A percentile compares a stretch with the other conserved stretches of the same genome.
Evolutionary conservation across 108 stramenopile genomes (phyloP).

Genomic region (Phaeodactylum tricornutum): DNA sequence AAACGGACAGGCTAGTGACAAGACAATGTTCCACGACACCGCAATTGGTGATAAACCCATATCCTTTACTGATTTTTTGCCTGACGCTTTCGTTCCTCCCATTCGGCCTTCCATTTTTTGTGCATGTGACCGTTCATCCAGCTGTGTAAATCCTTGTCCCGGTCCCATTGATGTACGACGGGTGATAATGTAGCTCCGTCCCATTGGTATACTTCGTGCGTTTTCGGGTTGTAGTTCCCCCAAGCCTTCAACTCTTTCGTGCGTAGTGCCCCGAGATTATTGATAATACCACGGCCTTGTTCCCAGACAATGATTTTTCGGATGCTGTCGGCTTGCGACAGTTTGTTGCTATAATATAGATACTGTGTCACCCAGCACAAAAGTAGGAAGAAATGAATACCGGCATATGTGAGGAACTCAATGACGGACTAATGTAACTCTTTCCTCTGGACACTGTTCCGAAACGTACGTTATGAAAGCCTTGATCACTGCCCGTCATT

Average conservation of each 20-base stretch:
- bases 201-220: conserved; percentile 64
- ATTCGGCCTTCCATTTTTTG: conserved; percentile 4
- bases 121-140: conserved; percentile 1
- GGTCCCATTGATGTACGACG: conserved; percentile 82
- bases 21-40: no score
- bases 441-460: no score
- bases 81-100: conserved; percentile 1
- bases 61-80: neutral
- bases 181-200: conserved; percentile 49
- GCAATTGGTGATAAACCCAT: no score
- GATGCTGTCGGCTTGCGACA: conserved; percentile 40
- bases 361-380: conserved; percentile 1
- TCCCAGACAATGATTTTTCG: conserved; percentile 49
- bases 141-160: conserved; percentile 47
- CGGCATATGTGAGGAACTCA: no score
- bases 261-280: conserved; percentile 70
- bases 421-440: no score
- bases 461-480: conserved; percentile 55
- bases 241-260: conserved; percentile 50
- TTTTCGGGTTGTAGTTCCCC: conserved; percentile 43
- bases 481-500: conserved; percentile 77
- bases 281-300: conserved; percentile 76
- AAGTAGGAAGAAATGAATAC: neutral
- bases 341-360: conserved; percentile 52
- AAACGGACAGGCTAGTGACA: no score